A percentile compares a stretch with the other conserved stretches of the same genome.
These are phyloP conservation scores for Cercospora janseana DNA, from an alignment of 2,329 filamentous ascomycete genomes.

Conservation along the genomic window DNA sequence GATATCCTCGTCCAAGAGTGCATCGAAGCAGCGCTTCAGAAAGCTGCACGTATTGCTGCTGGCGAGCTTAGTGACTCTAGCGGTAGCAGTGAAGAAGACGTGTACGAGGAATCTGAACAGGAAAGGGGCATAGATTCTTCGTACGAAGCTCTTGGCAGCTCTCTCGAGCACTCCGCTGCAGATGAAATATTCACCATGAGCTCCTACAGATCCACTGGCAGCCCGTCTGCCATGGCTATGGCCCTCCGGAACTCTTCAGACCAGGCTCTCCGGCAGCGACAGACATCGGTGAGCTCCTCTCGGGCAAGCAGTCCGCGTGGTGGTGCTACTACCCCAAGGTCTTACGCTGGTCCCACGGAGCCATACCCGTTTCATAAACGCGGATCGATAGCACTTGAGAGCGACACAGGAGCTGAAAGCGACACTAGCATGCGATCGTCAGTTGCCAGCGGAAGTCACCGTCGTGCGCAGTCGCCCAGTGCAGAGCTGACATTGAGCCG, in stretches of 20 bases:
- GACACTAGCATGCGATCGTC: conserved; percentile 88
- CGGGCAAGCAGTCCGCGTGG: conserved; percentile 81
- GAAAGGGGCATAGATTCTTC: conserved; percentile 18
- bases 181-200: conserved; percentile 28
- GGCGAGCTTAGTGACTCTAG: conserved; percentile 79
- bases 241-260: conserved; percentile 57
- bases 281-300: conserved; percentile 69
- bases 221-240: conserved; percentile 55
- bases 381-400: conserved; percentile 76
- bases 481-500: conserved; percentile 78
- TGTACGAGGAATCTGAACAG: conserved; percentile 28
- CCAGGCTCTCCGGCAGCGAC: conserved; percentile 47
- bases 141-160: conserved; percentile 5
- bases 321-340: conserved; percentile 79
- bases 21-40: conserved; percentile 85
- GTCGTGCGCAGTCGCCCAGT: conserved; percentile 82
- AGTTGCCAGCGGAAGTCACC: conserved; percentile 53
- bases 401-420: conserved; percentile 77
- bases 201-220: conserved; percentile 21
- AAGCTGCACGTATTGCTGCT: conserved; percentile 82
- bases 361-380: conserved; percentile 65
- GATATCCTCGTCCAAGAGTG: conserved; percentile 91
- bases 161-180: conserved; percentile 51
- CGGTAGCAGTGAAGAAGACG: conserved; percentile 28
- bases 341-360: conserved; percentile 60